Conservation (phyloP, 2,329 filamentous ascomycete species). For the Furcasterigmium sp. region DNA sequence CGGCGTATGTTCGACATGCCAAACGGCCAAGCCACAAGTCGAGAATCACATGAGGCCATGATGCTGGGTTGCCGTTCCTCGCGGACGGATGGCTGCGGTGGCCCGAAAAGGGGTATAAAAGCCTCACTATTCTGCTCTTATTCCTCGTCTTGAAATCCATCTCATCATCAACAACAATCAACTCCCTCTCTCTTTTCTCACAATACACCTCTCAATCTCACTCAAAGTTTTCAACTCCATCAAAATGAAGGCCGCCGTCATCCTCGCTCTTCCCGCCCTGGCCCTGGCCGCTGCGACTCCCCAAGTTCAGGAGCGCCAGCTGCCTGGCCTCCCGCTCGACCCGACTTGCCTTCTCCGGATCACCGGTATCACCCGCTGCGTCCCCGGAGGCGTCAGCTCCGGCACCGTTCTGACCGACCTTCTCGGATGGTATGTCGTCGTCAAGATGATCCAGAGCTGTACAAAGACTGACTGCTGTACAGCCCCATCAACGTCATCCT, state of each 20-base stretch:
- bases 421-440: background rate
- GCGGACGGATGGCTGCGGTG: no score
- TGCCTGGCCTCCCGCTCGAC: conserved; percentile 1
- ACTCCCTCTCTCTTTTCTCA: no score
- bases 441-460: background rate
- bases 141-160: no score
- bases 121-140: no score
- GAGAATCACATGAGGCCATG: no score
- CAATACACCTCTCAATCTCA: background rate
- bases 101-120: no score
- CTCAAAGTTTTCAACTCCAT: background rate
- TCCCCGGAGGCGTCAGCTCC: background rate
- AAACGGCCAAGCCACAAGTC: no score
- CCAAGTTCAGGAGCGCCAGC: background rate
- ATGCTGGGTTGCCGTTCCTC: no score
- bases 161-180: no score
- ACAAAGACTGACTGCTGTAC: background rate
- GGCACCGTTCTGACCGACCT: background rate
- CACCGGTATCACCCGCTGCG: background rate
- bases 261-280: conserved; percentile 3
- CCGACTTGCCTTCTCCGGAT: conserved; percentile 1
- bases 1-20: no score
- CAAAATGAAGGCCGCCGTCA: conserved; percentile 1
- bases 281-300: conserved; percentile 1
- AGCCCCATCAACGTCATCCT: background rate